phyloP scores from a whole-genome alignment of 345 rosid genomes.

The Hibiscus trionum region DNA sequence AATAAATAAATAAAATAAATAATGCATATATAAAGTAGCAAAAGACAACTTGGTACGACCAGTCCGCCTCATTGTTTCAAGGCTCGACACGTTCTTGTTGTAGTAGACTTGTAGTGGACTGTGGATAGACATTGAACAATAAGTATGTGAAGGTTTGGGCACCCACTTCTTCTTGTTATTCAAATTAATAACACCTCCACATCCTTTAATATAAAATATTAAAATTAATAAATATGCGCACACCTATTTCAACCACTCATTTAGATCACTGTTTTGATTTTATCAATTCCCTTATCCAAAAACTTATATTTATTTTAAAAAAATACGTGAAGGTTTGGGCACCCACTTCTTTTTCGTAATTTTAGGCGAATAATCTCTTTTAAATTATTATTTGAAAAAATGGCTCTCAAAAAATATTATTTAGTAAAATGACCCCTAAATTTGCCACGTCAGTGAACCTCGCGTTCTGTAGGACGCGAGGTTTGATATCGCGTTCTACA shows the following conservation, averaged over 20 bases:
- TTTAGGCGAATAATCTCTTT: no score
- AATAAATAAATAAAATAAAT: not conserved
- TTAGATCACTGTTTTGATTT: not conserved
- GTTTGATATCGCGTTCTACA: no score
- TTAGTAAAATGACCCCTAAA: no score
- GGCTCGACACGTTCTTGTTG: not conserved
- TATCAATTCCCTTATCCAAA: no score
- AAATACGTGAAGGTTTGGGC: not conserved
- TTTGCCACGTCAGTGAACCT: no score
- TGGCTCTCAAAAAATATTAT: no score
- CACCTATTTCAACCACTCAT: not conserved
- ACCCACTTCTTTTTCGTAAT: not conserved
- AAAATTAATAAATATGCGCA: not conserved
- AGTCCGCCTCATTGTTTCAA: conserved; percentile 1
- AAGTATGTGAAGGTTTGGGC: no score
- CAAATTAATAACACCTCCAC: not conserved
- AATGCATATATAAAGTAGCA: not conserved
- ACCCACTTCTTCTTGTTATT: no score
- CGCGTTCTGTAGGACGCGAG: no score
- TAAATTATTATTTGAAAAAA: no score
- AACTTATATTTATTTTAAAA: not conserved
- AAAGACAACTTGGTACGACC: not conserved
- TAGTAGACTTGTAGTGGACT: not conserved
- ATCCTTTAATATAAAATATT: not conserved
- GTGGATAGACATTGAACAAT: conserved; percentile 11